Conservation (phyloP, 2,329 filamentous ascomycete genomes). For the Waltergamsia citrina region DNA sequence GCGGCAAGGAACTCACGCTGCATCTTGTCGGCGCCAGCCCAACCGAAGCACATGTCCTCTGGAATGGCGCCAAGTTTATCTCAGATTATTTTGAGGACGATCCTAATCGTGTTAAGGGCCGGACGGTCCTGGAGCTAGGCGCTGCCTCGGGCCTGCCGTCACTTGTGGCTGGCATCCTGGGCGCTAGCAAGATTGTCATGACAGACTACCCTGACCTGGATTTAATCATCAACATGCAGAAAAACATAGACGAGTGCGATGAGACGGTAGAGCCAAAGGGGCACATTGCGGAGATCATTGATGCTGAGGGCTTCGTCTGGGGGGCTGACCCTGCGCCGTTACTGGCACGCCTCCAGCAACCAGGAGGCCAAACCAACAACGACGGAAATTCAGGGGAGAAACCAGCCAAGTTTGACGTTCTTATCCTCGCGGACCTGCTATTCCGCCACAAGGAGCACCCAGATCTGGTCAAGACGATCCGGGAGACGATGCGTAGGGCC, state of each 20-base stretch:
- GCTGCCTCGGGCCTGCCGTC: conserved; percentile 80
- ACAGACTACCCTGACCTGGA: conserved; percentile 86
- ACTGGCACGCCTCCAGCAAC: conserved; percentile 41
- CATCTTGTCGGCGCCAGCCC: conserved; percentile 82
- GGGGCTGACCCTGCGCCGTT: conserved; percentile 55
- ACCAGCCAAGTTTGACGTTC: conserved; percentile 57
- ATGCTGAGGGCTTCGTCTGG: conserved; percentile 74
- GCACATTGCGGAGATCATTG: conserved; percentile 26
- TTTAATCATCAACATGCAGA: conserved; percentile 68
- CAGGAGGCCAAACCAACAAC: conserved; percentile 8
- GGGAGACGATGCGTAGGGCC: conserved; percentile 49
- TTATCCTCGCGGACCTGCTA: conserved; percentile 81
- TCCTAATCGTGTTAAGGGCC: conserved; percentile 51
- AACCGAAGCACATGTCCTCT: conserved; percentile 82
- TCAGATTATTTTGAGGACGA: conserved; percentile 68
- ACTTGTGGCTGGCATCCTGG: conserved; percentile 65
- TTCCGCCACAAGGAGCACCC: conserved; percentile 86
- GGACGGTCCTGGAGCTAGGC: conserved; percentile 78
- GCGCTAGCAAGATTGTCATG: conserved; percentile 63
- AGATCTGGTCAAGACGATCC: conserved; percentile 65
- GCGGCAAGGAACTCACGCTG: conserved; percentile 56
- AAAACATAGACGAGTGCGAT: conserved; percentile 58
- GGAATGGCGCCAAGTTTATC: conserved; percentile 79
- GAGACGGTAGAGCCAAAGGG: conserved; percentile 20
- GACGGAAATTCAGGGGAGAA: conserved; percentile 5